Conservation (phyloP, 2,329 filamentous ascomycete species). For the Penicillium sp. region DNA sequence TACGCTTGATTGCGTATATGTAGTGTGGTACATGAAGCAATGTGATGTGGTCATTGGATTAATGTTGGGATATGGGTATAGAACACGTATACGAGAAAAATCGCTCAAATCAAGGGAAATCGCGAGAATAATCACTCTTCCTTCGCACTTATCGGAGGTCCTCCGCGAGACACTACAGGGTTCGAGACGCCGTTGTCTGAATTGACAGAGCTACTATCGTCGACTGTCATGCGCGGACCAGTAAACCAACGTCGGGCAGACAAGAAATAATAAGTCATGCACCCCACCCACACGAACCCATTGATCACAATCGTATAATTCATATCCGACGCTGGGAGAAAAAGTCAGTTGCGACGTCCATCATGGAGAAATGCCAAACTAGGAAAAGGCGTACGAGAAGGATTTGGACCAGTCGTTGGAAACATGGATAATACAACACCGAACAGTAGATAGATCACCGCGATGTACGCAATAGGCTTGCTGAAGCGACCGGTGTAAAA, state of each 20-base stretch:
- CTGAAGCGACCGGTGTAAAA: constrained; percentile 63
- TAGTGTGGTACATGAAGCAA: neutral
- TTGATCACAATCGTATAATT: constrained; percentile 2
- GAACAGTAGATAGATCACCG: constrained; percentile 60
- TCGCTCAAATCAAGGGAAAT: neutral
- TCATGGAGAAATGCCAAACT: neutral
- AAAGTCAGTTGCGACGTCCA: neutral
- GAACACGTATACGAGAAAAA: neutral
- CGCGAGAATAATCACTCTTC: neutral
- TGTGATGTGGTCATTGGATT: neutral
- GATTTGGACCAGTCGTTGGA: constrained; percentile 59
- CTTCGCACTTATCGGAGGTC: neutral
- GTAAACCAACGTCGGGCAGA: constrained; percentile 65
- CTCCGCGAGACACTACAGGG: neutral
- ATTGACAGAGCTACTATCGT: constrained; percentile 17
- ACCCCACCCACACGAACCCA: neutral
- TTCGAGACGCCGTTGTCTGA: neutral
- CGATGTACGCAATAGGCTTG: constrained; percentile 57
- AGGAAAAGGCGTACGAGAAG: constrained; percentile 42
- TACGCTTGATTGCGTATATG: neutral
- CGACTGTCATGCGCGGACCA: constrained; percentile 62
- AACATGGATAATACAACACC: constrained; percentile 64
- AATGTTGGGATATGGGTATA: neutral
- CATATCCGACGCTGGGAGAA: constrained; percentile 35
- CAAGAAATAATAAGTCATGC: constrained; percentile 37